Evolutionary conservation across 2,329 filamentous ascomycete species (phyloP), one percentile per base, ranked within the genome.

Genomic region (Pyricularia pennisetigena): DNA sequence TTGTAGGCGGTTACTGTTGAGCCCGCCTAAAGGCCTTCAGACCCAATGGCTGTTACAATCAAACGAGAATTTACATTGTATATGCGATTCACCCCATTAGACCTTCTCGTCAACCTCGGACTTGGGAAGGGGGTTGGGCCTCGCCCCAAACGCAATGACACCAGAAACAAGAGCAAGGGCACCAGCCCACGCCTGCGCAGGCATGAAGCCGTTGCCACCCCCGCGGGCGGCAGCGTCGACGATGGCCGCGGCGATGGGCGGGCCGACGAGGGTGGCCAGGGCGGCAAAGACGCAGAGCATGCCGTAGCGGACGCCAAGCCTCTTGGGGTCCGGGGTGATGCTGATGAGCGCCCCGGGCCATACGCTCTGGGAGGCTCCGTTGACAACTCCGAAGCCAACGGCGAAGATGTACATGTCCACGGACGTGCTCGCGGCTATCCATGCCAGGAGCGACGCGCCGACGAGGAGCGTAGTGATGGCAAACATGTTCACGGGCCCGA

Each of bases 361-460:
- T 57, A 77, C 76, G 20, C 78, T 78, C 72, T 81, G 79, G 26
- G 76, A 77, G 8, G 78, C 77, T 41, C 81, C 80, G 67, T 79
- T 79, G 66, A 76, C 73, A n/a, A 83, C 68, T 9, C 82, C 82
- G 67, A 81, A 82, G 64, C 81, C 75, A 35, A 78, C 77, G 54
- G 77, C 77, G 72, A 82, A 84, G 54, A 75, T 72, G 70, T 82
- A 82, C 77, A 82, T 81, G 69, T 76, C 78, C 2, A 74, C 69
- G 2, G 71, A 71, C 12, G 73, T 75, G n/a, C 70, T 72, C 1
- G 89, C 84, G 0, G 79, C 82, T 1, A 82, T 81, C 88, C 88
- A 90, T 67, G 61, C 65, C 28, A 72, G 68, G 14, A 72, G 49
- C 7, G 68, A 67, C 14, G 62, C 41, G 59, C 67, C 67, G 16